These are phyloP conservation scores for Clavulina sp. DNA, from an alignment of 768 basidiomycete genomes.

Conservation along the genomic window DNA sequence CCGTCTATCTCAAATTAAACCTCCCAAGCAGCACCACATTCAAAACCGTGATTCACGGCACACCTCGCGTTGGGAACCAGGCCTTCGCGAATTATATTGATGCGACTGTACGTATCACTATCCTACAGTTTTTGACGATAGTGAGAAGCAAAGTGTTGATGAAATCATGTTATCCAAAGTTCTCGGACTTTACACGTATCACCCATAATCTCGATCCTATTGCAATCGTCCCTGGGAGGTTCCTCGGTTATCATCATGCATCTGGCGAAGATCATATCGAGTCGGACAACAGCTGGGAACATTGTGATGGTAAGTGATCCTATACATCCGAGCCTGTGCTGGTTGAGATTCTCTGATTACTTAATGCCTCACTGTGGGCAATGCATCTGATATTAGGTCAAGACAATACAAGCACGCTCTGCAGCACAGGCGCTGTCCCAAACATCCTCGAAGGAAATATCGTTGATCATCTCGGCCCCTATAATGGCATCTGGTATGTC, in stretches of 20 bases:
- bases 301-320: slow-evolving; percentile 33
- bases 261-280: neutral
- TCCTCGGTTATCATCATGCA: neutral
- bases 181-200: slow-evolving; percentile 7
- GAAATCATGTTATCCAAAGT: no score
- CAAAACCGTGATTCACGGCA: no score
- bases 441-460: slow-evolving; percentile 29
- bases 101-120: no score
- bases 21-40: no score
- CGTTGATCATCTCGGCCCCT: slow-evolving; percentile 35
- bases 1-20: no score
- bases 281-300: slow-evolving; percentile 24
- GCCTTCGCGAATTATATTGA: no score
- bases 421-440: slow-evolving; percentile 36
- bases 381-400: slow-evolving; percentile 28
- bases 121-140: no score
- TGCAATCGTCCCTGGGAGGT: slow-evolving; percentile 14
- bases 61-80: no score
- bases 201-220: slow-evolving; percentile 12
- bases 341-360: neutral
- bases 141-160: no score
- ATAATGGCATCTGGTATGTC: slow-evolving; percentile 1
- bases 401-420: slow-evolving; percentile 37
- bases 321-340: no score
- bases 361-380: neutral